Conservation (phyloP, 768 basidiomycete species). For the Lactarius pseudohatsudake region DNA sequence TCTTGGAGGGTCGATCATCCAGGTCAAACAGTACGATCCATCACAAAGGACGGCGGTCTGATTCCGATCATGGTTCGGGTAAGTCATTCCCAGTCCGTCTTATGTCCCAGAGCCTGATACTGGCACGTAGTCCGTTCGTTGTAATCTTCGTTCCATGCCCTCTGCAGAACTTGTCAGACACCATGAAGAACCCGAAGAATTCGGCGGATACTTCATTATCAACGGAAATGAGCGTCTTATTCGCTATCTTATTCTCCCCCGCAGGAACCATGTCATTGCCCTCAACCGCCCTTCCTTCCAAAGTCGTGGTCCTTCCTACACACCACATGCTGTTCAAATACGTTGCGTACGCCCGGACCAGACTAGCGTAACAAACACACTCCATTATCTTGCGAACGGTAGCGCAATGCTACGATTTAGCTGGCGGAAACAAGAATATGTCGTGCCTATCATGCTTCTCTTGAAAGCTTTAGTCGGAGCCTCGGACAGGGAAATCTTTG, state of each 20-base stretch:
- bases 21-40: slow-evolving; percentile 63
- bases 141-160: slow-evolving; percentile 84
- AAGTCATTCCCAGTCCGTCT: slow-evolving; percentile 37
- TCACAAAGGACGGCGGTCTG: slow-evolving; percentile 83
- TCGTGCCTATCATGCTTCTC: slow-evolving; percentile 95
- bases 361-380: slow-evolving; percentile 87
- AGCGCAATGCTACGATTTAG: slow-evolving; percentile 96
- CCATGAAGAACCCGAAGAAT: slow-evolving; percentile 97
- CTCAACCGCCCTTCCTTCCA: slow-evolving; percentile 88
- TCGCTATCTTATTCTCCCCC: slow-evolving; percentile 93
- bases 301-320: slow-evolving; percentile 94
- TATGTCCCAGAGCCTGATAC: neutral
- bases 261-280: slow-evolving; percentile 93
- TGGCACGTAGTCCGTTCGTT: slow-evolving; percentile 71
- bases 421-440: slow-evolving; percentile 98
- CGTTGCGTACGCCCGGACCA: slow-evolving; percentile 94
- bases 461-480: slow-evolving; percentile 90
- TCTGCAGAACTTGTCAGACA: slow-evolving; percentile 83
- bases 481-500: slow-evolving; percentile 95
- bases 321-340: slow-evolving; percentile 91
- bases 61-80: slow-evolving; percentile 97
- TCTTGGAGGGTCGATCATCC: slow-evolving; percentile 75
- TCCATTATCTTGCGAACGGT: slow-evolving; percentile 97
- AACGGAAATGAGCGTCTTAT: slow-evolving; percentile 99
- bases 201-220: slow-evolving; percentile 97